Evolutionary conservation across 2,329 filamentous ascomycete genomes (phyloP).

Genomic region (Colletotrichum incanum): DNA sequence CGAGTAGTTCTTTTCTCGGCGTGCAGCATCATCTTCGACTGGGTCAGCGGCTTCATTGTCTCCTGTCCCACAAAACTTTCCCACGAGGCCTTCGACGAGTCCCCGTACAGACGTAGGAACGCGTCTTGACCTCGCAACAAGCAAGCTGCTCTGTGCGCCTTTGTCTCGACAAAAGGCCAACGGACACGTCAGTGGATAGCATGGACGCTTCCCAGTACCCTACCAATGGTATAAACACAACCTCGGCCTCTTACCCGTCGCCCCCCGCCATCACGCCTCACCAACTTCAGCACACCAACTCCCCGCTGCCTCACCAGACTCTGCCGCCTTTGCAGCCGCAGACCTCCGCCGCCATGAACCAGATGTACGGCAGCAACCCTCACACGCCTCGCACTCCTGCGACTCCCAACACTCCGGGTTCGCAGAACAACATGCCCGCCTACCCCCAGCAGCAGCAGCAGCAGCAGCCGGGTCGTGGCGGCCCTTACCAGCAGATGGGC

Average conservation of each 20-base stretch:
- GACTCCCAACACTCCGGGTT: conserved; percentile 75
- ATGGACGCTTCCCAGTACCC: conserved; percentile 71
- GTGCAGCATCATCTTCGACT: conserved; percentile 24
- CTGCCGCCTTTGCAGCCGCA: conserved; percentile 70
- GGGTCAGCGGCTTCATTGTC: conserved; percentile 40
- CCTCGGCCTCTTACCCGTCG: conserved; percentile 66
- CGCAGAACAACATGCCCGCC: conserved; percentile 67
- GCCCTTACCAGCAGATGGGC: conserved; percentile 69
- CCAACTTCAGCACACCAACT: conserved; percentile 62
- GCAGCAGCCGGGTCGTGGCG: conserved; percentile 60
- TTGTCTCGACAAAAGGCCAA: conserved; percentile 43
- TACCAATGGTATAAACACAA: conserved; percentile 71
- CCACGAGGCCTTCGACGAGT: conserved; percentile 39
- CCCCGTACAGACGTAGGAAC: conserved; percentile 41
- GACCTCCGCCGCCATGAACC: conserved; percentile 63
- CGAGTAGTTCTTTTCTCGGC: conserved; percentile 28
- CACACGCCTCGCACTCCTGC: conserved; percentile 75
- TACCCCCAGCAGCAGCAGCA: conserved; percentile 64
- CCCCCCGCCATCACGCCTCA: conserved; percentile 68
- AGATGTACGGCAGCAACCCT: conserved; percentile 71
- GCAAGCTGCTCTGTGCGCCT: conserved; percentile 39
- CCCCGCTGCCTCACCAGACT: conserved; percentile 67
- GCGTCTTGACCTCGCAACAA: conserved; percentile 40
- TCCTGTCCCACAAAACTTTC: conserved; percentile 42
- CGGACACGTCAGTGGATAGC: conserved; percentile 50